Percentiles rank a stretch among this genome's conserved stretches.
Evolutionary conservation across 2,329 filamentous ascomycete species (phyloP).

Genomic region (Verticillium longisporum): DNA sequence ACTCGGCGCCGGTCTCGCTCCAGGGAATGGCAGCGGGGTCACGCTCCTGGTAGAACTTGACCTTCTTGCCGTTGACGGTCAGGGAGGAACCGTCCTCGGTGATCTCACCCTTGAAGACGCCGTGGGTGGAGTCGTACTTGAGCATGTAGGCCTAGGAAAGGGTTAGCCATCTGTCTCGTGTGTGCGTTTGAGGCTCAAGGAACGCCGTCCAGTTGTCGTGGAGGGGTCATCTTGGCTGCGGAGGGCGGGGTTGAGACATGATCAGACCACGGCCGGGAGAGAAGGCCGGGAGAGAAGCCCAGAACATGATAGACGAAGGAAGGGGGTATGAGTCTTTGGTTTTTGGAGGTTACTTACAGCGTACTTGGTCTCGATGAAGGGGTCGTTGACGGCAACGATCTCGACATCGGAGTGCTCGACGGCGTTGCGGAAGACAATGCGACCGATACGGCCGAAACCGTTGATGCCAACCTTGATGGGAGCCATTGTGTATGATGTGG

Average conservation of each 20-base stretch:
- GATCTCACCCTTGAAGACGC: conserved; percentile 90
- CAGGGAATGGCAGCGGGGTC: conserved; percentile 89
- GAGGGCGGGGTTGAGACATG: conserved; percentile 4
- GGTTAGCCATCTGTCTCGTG: conserved; percentile 2
- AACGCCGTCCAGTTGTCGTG: too few relatives aligned
- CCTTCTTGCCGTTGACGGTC: conserved; percentile 85
- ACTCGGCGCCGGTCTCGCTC: conserved; percentile 78
- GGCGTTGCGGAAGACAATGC: conserved; percentile 98
- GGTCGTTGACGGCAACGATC: conserved; percentile 96
- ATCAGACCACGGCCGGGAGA: too few relatives aligned
- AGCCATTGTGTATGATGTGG: conserved; percentile 27
- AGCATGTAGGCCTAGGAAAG: conserved; percentile 86
- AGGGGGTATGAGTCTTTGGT: not conserved
- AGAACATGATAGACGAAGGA: not conserved
- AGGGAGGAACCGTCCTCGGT: conserved; percentile 65
- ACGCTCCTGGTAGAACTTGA: conserved; percentile 91
- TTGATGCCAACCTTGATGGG: conserved; percentile 87
- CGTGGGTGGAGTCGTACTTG: conserved; percentile 98
- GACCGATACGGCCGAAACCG: conserved; percentile 99
- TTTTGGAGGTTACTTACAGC: conserved; percentile 61
- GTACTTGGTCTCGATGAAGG: conserved; percentile 97
- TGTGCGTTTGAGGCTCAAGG: not conserved
- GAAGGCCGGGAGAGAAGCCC: too few relatives aligned
- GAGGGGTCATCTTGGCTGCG: not conserved
- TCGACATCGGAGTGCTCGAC: conserved; percentile 84